phyloP scores from a whole-genome alignment of 1,284 basidiomycete genomes.

The Boletus albobrunnescens region DNA sequence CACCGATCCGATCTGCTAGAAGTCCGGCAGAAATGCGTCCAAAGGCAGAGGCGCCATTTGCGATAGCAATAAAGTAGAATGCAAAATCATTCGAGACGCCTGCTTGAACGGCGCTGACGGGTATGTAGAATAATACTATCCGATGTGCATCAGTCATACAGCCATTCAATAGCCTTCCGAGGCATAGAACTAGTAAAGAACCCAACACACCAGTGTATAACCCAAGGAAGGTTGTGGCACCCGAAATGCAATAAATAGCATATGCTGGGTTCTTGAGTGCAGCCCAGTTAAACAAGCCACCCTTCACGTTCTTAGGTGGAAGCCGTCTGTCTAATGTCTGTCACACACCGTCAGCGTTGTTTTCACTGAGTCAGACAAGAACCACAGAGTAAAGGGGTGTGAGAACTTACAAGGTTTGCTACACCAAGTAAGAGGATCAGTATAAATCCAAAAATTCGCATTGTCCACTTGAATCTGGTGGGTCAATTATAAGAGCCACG shows the following conservation, averaged over 20 bases:
- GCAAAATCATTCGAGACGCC: constrained; percentile 38
- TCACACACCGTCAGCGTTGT: constrained; percentile 35
- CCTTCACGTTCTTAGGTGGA: constrained; percentile 37
- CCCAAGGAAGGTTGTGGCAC: constrained; percentile 51
- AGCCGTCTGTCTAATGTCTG: constrained; percentile 37
- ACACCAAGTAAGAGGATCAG: constrained; percentile 36
- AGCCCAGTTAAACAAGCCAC: constrained; percentile 41
- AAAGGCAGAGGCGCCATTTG: constrained; percentile 43
- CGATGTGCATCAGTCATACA: constrained; percentile 7
- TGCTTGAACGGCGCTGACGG: constrained; percentile 36
- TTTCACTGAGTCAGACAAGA: background rate
- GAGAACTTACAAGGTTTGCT: constrained; percentile 34
- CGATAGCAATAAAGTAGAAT: constrained; percentile 47
- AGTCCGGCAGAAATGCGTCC: constrained; percentile 42
- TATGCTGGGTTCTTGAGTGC: constrained; percentile 42
- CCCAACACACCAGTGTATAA: constrained; percentile 50
- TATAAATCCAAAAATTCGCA: constrained; percentile 46
- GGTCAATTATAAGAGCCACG: background rate
- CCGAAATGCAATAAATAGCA: constrained; percentile 39
- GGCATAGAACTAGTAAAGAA: background rate
- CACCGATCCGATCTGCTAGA: constrained; percentile 39
- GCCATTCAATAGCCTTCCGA: background rate
- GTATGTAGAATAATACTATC: constrained; percentile 48
- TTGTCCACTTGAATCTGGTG: constrained; percentile 41
- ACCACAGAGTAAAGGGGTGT: too few species aligned